These are phyloP conservation scores for Dictyophora rubrovolvata DNA, from an alignment of 768 basidiomycete species.

Conservation along the genomic window DNA sequence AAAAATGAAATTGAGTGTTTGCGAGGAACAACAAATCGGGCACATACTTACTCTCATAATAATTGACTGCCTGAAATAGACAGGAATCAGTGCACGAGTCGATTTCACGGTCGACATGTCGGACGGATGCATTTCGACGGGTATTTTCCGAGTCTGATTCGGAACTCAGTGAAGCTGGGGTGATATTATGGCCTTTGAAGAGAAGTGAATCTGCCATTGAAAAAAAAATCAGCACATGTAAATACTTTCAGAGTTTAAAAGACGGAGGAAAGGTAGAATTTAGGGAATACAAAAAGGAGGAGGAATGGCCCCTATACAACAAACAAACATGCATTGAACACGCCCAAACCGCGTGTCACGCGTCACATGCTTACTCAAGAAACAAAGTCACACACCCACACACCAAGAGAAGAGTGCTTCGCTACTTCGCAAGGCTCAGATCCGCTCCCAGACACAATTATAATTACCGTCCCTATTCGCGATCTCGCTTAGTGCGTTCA, in stretches of 20 bases:
- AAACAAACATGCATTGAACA: slow-evolving; percentile 7
- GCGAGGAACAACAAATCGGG: not conserved
- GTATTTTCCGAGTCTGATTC: not conserved
- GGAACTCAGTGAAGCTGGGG: too few species aligned
- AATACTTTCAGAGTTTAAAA: not conserved
- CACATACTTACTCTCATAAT: not conserved
- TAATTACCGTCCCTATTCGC: not conserved
- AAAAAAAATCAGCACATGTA: not conserved
- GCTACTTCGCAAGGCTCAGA: not conserved
- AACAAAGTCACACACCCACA: not conserved
- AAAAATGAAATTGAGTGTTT: not conserved
- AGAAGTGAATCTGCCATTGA: not conserved
- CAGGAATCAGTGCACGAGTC: not conserved
- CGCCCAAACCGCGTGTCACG: slow-evolving; percentile 8
- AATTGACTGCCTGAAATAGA: not conserved
- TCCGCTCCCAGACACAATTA: not conserved
- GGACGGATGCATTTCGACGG: not conserved
- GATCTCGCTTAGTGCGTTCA: not conserved
- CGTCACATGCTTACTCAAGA: not conserved
- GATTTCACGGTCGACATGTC: not conserved
- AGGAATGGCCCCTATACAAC: not conserved
- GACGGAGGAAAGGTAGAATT: not conserved
- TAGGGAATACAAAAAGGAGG: not conserved
- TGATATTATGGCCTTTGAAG: not conserved
- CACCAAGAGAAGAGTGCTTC: not conserved